A percentile compares a stretch with the other conserved stretches of the same genome.
Conservation (phyloP, 2,329 filamentous ascomycete species). For the Neofusicoccum cordaticola region DNA sequence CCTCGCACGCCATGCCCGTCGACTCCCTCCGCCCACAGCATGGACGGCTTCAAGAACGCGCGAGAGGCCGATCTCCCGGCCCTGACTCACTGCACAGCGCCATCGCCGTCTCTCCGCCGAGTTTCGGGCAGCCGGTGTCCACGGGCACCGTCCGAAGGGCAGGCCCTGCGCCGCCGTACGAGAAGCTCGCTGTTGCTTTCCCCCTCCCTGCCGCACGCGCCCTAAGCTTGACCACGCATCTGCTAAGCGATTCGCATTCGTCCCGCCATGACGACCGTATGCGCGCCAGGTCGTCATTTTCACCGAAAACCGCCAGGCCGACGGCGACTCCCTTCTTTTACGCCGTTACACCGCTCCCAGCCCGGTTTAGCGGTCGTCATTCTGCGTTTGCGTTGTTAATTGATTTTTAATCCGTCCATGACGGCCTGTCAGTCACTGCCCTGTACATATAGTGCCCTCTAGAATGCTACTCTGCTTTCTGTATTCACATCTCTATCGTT, state of each 20-base stretch:
- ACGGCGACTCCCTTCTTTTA: neutral
- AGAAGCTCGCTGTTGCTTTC: slow-evolving; percentile 3
- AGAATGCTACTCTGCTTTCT: neutral
- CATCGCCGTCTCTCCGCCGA: neutral
- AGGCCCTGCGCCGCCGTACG: neutral
- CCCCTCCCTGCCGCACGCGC: neutral
- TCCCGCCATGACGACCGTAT: slow-evolving; percentile 8
- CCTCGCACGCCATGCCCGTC: neutral
- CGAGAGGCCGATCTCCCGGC: too few relatives aligned
- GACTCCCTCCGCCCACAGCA: neutral
- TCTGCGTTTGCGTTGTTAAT: neutral
- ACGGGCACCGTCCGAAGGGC: neutral
- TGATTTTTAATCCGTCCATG: slow-evolving; percentile 6
- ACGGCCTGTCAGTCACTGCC: neutral
- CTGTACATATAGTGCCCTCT: neutral
- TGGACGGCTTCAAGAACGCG: neutral
- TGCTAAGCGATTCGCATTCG: neutral
- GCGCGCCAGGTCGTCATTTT: slow-evolving; percentile 3
- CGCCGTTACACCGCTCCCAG: slow-evolving; percentile 2
- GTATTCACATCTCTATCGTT: neutral
- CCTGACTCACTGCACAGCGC: neutral
- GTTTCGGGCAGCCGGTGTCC: neutral
- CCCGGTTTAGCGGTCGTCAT: slow-evolving; percentile 5
- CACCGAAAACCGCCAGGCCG: neutral
- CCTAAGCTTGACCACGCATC: neutral